Evolutionary conservation across 805 yeast genomes (phyloP).

Genomic region (Metschnikowia reukaufii): DNA sequence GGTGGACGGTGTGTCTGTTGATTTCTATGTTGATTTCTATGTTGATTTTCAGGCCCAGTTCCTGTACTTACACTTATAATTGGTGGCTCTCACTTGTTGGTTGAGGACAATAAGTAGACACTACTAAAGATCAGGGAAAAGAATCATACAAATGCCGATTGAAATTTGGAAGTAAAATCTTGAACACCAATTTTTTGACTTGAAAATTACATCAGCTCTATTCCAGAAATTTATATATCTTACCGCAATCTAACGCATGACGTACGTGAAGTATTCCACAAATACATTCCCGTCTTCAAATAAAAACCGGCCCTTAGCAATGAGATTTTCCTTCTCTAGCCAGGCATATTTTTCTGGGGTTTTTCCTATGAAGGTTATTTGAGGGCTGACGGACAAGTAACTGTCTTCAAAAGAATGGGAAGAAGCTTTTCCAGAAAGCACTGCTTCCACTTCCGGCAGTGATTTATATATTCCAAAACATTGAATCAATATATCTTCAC

Average conservation of each 20-base stretch:
- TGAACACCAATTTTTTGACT: too few species aligned
- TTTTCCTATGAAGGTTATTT: constrained; percentile 40
- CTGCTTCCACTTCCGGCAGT: constrained; percentile 35
- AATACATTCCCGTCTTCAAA: constrained; percentile 48
- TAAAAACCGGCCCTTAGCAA: constrained; percentile 61
- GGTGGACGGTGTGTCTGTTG: too few species aligned
- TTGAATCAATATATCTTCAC: constrained; percentile 40
- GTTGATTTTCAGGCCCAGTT: too few species aligned
- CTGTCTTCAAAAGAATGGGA: constrained; percentile 44
- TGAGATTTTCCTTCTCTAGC: constrained; percentile 48
- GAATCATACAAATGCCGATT: too few species aligned
- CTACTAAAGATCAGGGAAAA: too few species aligned
- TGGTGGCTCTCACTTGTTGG: too few species aligned
- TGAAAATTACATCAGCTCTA: too few species aligned
- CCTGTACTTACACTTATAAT: too few species aligned
- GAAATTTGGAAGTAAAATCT: too few species aligned
- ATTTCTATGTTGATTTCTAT: too few species aligned
- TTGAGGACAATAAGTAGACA: too few species aligned
- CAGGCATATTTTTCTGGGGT: constrained; percentile 49
- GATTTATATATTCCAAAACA: constrained; percentile 52
- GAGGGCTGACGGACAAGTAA: constrained; percentile 51
- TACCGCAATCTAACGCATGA: constrained; percentile 21
- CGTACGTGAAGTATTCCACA: constrained; percentile 57
- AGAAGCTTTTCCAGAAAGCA: constrained; percentile 32
- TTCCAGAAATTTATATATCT: too few species aligned